These are phyloP conservation scores for Debaryomyces prosopidis DNA, from an alignment of 805 yeast genomes.

Conservation along the genomic window DNA sequence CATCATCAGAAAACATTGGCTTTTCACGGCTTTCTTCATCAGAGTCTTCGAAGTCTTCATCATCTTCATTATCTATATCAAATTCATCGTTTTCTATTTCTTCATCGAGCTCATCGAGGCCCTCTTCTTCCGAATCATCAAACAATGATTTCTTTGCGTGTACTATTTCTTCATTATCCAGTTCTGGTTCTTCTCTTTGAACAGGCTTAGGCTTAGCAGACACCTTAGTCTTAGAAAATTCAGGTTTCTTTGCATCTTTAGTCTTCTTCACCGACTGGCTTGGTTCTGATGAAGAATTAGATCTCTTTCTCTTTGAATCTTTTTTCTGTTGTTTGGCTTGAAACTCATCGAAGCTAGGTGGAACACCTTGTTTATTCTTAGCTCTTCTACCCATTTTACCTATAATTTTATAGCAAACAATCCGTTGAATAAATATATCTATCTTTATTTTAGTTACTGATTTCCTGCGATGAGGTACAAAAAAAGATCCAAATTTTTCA, in stretches of 20 bases:
- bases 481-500: conserved; percentile 10
- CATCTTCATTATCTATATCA: conserved; percentile 24
- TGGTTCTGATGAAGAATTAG: conserved; percentile 7
- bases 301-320: conserved; percentile 35
- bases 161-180: conserved; percentile 62
- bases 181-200: conserved; percentile 55
- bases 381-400: conserved; percentile 84
- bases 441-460: neutral
- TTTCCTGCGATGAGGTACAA: conserved; percentile 9
- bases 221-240: conserved; percentile 35
- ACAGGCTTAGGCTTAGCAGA: conserved; percentile 20
- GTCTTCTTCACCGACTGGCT: conserved; percentile 13
- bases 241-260: conserved; percentile 14
- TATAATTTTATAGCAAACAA: too few relatives aligned
- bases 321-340: conserved; percentile 45
- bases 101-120: conserved; percentile 32
- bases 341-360: conserved; percentile 87
- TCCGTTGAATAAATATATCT: too few relatives aligned
- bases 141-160: conserved; percentile 73
- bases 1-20: conserved; percentile 84
- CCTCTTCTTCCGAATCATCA: conserved; percentile 54
- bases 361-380: conserved; percentile 88
- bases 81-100: conserved; percentile 45
- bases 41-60: conserved; percentile 46
- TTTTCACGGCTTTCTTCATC: conserved; percentile 60